Percentiles rank a stretch among this genome's conserved stretches.
Evolutionary conservation across 768 basidiomycete genomes (phyloP).

Genomic region (Tylopilus rubrobrunneus): DNA sequence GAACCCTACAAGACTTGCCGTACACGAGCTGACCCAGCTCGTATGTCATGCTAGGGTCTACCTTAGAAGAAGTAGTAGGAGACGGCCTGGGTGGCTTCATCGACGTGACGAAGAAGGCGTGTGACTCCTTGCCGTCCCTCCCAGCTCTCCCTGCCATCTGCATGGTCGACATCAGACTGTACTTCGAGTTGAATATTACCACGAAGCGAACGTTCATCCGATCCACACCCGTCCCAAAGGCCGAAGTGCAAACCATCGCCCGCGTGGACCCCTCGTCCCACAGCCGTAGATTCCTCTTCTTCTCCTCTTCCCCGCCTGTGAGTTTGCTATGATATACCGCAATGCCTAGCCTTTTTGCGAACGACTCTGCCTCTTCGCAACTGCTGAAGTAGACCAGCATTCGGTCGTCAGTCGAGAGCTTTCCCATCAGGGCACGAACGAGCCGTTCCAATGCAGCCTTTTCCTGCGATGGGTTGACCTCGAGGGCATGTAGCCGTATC

Average conservation of each 20-base stretch:
- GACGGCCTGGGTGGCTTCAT: too few relatives aligned
- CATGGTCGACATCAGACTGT: neutral
- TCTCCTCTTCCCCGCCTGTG: neutral
- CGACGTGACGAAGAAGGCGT: neutral
- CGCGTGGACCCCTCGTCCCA: neutral
- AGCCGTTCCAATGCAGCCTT: neutral
- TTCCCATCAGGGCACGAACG: neutral
- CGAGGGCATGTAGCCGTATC: neutral
- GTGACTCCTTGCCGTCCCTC: neutral
- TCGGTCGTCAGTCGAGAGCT: neutral
- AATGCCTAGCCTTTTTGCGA: neutral
- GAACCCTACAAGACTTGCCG: too few relatives aligned
- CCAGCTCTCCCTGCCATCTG: neutral
- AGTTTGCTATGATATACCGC: neutral
- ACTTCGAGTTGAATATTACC: neutral
- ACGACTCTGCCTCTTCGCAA: neutral
- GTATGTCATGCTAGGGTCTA: too few relatives aligned
- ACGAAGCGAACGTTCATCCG: neutral
- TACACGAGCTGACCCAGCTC: too few relatives aligned
- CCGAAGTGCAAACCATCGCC: neutral
- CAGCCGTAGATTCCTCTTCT: neutral
- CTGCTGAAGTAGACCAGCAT: neutral
- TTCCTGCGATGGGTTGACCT: neutral
- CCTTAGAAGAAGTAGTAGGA: too few relatives aligned
- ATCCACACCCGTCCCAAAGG: neutral